Evolutionary conservation across 1,139 yeast genomes (phyloP).

Genomic region (Taphrina populina): DNA sequence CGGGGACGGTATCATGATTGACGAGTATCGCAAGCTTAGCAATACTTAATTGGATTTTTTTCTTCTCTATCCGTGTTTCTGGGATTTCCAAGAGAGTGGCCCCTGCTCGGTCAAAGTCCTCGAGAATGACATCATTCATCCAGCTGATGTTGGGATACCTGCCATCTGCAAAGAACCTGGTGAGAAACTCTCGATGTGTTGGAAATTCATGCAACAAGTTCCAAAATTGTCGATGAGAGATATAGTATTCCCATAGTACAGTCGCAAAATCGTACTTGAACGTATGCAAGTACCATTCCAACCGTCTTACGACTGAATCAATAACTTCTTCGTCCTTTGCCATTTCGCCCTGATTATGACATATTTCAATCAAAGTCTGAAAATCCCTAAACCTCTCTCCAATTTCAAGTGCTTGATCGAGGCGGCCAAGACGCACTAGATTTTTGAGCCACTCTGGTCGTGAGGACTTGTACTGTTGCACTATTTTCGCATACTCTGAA

Average conservation of each 20-base stretch:
- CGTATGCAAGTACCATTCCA: slow-evolving; percentile 57
- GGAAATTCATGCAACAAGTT: slow-evolving; percentile 60
- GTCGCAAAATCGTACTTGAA: slow-evolving; percentile 72
- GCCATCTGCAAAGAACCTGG: slow-evolving; percentile 54
- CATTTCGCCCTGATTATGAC: slow-evolving; percentile 37
- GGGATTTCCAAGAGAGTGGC: slow-evolving; percentile 49
- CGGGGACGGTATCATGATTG: slow-evolving; percentile 28
- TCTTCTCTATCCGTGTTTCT: slow-evolving; percentile 52
- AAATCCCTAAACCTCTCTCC: slow-evolving; percentile 69
- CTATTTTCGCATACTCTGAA: slow-evolving; percentile 10
- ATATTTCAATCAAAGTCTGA: slow-evolving; percentile 61
- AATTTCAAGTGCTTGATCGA: slow-evolving; percentile 58
- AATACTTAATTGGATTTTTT: slow-evolving; percentile 62
- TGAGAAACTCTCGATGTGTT: slow-evolving; percentile 54
- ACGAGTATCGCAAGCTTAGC: slow-evolving; percentile 60
- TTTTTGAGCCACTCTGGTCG: slow-evolving; percentile 57
- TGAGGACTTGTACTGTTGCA: slow-evolving; percentile 40
- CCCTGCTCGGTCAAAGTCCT: slow-evolving; percentile 56
- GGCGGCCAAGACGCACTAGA: slow-evolving; percentile 52
- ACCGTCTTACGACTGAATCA: slow-evolving; percentile 45
- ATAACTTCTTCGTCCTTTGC: slow-evolving; percentile 42
- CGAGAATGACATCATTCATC: slow-evolving; percentile 63
- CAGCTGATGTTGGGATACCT: slow-evolving; percentile 65
- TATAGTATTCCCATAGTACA: slow-evolving; percentile 60
- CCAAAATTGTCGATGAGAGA: slow-evolving; percentile 56